A percentile compares a stretch with the other conserved stretches of the same genome.
Conservation (phyloP, 352 stramenopile species). For the Globisporangium alternatum region DNA sequence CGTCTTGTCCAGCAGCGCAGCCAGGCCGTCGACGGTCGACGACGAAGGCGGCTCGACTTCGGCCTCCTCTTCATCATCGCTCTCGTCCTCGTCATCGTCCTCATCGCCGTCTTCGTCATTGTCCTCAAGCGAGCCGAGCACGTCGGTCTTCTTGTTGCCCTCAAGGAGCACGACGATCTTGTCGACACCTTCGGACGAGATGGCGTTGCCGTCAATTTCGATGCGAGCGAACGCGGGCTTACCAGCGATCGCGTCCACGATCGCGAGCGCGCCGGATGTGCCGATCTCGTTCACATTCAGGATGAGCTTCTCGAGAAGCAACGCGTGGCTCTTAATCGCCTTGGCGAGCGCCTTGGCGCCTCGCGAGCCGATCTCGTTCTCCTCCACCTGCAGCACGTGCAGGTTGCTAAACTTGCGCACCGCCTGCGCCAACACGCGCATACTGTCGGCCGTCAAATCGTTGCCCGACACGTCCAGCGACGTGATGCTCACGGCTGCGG, state of each 20-base stretch:
- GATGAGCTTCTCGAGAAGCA: slow-evolving; percentile 75
- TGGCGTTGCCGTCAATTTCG: slow-evolving; percentile 82
- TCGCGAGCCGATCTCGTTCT: slow-evolving; percentile 92
- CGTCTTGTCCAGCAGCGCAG: slow-evolving; percentile 41
- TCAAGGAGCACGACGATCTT: slow-evolving; percentile 50
- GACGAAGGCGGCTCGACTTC: slow-evolving; percentile 32
- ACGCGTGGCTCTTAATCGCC: slow-evolving; percentile 50
- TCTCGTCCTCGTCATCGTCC: slow-evolving; percentile 51
- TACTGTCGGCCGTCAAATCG: slow-evolving; percentile 76
- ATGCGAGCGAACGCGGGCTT: slow-evolving; percentile 59
- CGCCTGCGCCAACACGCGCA: slow-evolving; percentile 42
- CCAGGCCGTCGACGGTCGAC: slow-evolving; percentile 41
- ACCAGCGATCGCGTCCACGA: slow-evolving; percentile 56
- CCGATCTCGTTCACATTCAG: slow-evolving; percentile 89
- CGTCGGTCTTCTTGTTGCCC: slow-evolving; percentile 43
- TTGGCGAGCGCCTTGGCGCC: slow-evolving; percentile 74
- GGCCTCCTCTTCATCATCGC: slow-evolving; percentile 28
- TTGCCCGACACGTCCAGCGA: slow-evolving; percentile 94
- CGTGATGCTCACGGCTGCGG: slow-evolving; percentile 36
- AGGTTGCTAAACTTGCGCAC: slow-evolving; percentile 52
- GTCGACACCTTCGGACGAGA: slow-evolving; percentile 60
- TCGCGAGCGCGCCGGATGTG: slow-evolving; percentile 79
- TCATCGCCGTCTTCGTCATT: slow-evolving; percentile 83
- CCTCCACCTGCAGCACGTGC: slow-evolving; percentile 86
- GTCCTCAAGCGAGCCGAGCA: slow-evolving; percentile 75